These are phyloP conservation scores for Pichia sp. DNA, from an alignment of 1,139 yeast genomes.

Conservation along the genomic window DNA sequence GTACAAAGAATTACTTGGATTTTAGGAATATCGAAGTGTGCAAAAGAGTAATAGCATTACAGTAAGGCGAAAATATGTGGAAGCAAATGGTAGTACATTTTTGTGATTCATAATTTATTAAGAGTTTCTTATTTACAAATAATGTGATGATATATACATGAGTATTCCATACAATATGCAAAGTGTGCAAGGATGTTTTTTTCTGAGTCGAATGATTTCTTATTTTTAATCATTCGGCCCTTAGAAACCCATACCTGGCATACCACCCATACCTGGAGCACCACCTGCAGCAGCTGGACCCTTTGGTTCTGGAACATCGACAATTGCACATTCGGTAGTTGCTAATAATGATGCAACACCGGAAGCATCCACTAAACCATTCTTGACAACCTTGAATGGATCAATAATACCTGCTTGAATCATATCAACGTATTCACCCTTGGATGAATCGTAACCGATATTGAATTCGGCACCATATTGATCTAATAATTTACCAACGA, in stretches of 20 bases:
- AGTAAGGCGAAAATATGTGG: too few species aligned
- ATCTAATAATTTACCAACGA: conserved; percentile 85
- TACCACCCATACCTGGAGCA: conserved; percentile 51
- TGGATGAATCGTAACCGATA: conserved; percentile 89
- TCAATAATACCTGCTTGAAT: conserved; percentile 96
- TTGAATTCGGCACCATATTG: conserved; percentile 83
- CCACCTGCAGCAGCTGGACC: conserved; percentile 62
- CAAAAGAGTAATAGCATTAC: too few species aligned
- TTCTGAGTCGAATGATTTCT: too few species aligned
- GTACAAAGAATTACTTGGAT: too few species aligned
- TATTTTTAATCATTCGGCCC: too few species aligned
- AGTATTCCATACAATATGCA: background rate
- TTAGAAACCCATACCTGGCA: conserved; percentile 38
- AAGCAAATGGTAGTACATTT: too few species aligned
- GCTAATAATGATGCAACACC: conserved; percentile 98
- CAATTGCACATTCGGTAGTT: conserved; percentile 98
- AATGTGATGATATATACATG: background rate
- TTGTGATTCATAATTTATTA: too few species aligned
- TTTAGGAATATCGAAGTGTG: too few species aligned
- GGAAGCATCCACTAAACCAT: conserved; percentile 93
- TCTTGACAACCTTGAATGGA: conserved; percentile 98
- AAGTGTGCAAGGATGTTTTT: too few species aligned
- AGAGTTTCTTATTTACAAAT: too few species aligned
- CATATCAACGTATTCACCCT: conserved; percentile 94
- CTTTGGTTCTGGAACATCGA: conserved; percentile 92